Conservation (phyloP, 1,284 basidiomycete species). For the Ustilago tritici region DNA sequence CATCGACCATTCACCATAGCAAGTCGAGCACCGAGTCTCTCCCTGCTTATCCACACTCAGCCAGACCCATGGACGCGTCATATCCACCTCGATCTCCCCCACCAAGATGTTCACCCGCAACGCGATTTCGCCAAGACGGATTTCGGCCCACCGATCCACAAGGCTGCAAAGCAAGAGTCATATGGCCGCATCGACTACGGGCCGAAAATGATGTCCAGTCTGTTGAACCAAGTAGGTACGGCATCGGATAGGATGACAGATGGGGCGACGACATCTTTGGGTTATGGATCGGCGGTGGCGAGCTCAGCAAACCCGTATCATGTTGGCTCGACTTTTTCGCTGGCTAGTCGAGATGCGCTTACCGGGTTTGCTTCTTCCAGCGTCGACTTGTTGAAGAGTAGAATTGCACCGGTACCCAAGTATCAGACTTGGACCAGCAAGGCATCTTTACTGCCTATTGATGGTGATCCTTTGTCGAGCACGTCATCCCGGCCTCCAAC, state of each 20-base stretch:
- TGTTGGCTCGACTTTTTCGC: slow-evolving; percentile 8
- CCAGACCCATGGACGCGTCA: slow-evolving; percentile 26
- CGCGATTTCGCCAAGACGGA: not conserved
- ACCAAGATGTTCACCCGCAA: not conserved
- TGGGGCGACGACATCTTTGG: slow-evolving; percentile 11
- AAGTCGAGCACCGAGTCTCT: slow-evolving; percentile 21
- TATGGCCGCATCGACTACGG: slow-evolving; percentile 7
- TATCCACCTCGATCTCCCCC: slow-evolving; percentile 18
- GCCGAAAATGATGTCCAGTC: not conserved
- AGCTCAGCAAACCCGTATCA: slow-evolving; percentile 37
- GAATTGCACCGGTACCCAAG: not conserved
- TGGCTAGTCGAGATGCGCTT: slow-evolving; percentile 17
- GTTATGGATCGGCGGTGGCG: slow-evolving; percentile 27
- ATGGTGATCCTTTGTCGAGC: not conserved
- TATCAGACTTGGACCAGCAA: slow-evolving; percentile 13
- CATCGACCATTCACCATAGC: slow-evolving; percentile 2
- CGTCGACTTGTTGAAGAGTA: not conserved
- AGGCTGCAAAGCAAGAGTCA: not conserved
- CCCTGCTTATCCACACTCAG: slow-evolving; percentile 34
- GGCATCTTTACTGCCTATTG: not conserved
- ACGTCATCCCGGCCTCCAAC: not conserved
- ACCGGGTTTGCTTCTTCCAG: not conserved
- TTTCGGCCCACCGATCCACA: not conserved
- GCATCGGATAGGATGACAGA: slow-evolving; percentile 8
- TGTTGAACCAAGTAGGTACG: slow-evolving; percentile 7